phyloP scores from a whole-genome alignment of 228 moss, liverwort and hornwort species.

The Sphagnum magellanicum region DNA sequence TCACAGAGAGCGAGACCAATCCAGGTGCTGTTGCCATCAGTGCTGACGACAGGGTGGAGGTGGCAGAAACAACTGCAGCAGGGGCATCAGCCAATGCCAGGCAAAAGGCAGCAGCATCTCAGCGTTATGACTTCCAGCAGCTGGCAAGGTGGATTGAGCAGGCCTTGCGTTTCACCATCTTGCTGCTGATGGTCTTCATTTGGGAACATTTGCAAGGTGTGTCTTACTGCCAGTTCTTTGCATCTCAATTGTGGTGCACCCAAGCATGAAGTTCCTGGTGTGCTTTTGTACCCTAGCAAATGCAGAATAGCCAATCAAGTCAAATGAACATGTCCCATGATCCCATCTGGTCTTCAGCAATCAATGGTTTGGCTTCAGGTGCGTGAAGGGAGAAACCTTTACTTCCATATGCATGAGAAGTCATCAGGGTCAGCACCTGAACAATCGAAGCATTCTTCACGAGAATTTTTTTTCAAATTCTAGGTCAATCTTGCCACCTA shows the following conservation, averaged over 20 bases:
- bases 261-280: no score
- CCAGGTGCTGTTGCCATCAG: slow-evolving; percentile 14
- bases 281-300: no score
- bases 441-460: no score
- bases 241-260: no score
- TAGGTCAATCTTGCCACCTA: no score
- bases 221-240: no score
- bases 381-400: neutral
- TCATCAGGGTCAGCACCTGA: no score
- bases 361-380: no score
- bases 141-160: slow-evolving; percentile 98
- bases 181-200: slow-evolving; percentile 96
- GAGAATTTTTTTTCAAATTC: no score
- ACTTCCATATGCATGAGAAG: slow-evolving; percentile 3
- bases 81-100: slow-evolving; percentile 38
- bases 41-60: slow-evolving; percentile 3
- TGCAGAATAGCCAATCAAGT: no score
- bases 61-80: slow-evolving; percentile 4
- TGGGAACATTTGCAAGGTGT: slow-evolving; percentile 88
- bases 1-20: slow-evolving; percentile 9
- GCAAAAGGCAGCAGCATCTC: slow-evolving; percentile 69
- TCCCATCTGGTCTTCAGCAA: no score
- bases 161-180: slow-evolving; percentile 81
- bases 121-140: slow-evolving; percentile 93
- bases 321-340: no score